Conservation (phyloP, 169 alveolate genomes). For the Eimeria nieschulzi region DNA sequence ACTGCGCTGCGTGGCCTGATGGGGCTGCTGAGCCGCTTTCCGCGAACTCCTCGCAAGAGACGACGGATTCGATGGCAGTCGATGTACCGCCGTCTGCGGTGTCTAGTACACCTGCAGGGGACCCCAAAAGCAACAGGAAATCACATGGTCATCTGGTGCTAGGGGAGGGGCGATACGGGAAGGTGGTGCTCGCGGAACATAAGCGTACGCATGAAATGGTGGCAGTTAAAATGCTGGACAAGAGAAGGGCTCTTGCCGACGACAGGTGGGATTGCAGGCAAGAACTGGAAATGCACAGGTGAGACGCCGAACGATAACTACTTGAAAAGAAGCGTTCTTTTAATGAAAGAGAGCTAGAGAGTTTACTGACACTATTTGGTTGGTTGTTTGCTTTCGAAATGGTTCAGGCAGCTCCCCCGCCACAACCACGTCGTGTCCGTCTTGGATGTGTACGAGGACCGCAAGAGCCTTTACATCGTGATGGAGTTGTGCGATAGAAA, state of each 20-base stretch:
- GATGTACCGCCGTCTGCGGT: not conserved
- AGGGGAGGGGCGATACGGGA: slow-evolving; percentile 68
- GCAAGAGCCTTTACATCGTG: slow-evolving; percentile 47
- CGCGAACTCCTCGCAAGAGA: not conserved
- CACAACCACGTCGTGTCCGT: slow-evolving; percentile 61
- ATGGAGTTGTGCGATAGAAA: slow-evolving; percentile 71
- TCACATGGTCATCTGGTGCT: slow-evolving; percentile 26
- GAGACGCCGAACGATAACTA: not conserved
- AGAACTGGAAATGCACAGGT: slow-evolving; percentile 73
- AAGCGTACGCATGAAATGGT: not conserved
- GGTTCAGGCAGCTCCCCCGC: slow-evolving; percentile 64
- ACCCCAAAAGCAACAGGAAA: not conserved
- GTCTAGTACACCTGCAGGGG: not conserved
- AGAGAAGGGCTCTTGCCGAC: slow-evolving; percentile 17
- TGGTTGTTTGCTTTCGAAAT: not conserved
- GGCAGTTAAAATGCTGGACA: slow-evolving; percentile 69
- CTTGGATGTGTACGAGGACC: slow-evolving; percentile 65
- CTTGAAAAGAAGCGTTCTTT: too few species aligned
- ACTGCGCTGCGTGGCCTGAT: slow-evolving; percentile 27
- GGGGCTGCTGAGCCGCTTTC: not conserved
- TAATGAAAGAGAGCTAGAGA: too few species aligned
- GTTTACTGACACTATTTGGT: not conserved
- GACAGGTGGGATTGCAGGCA: slow-evolving; percentile 64
- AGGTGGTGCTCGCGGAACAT: slow-evolving; percentile 56
- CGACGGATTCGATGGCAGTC: slow-evolving; percentile 16